These are phyloP conservation scores for Beauveria pseudobassiana DNA, from an alignment of 2,329 filamentous ascomycete genomes.

Conservation along the genomic window DNA sequence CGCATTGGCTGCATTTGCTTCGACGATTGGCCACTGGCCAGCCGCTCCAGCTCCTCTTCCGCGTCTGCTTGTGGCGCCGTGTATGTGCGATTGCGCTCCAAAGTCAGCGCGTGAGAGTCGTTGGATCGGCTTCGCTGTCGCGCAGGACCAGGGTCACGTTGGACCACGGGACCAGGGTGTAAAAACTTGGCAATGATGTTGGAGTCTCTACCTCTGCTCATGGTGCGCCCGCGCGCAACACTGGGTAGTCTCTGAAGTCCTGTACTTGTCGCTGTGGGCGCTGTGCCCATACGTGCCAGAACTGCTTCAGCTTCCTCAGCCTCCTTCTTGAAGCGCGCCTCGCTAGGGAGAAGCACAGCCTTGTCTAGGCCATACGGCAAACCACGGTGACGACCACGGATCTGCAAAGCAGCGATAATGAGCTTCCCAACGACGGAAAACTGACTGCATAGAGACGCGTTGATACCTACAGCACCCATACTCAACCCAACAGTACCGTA, in stretches of 20 bases:
- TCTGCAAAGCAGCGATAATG: constrained; percentile 61
- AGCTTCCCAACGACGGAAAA: constrained; percentile 69
- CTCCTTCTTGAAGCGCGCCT: constrained; percentile 47
- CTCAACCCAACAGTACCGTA: constrained; percentile 93
- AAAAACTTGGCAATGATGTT: constrained; percentile 40
- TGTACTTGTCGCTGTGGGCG: constrained; percentile 18
- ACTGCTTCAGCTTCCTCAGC: constrained; percentile 37
- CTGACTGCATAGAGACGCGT: constrained; percentile 75
- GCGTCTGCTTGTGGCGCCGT: constrained; percentile 22
- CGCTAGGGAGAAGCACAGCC: constrained; percentile 52
- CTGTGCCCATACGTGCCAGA: constrained; percentile 30
- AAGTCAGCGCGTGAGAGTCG: constrained; percentile 12
- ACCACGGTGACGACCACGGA: constrained; percentile 61
- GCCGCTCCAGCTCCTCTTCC: constrained; percentile 20
- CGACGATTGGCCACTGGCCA: constrained; percentile 19
- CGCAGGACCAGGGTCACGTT: constrained; percentile 21
- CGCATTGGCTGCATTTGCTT: constrained; percentile 20
- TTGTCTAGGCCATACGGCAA: constrained; percentile 59
- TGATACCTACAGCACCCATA: constrained; percentile 68
- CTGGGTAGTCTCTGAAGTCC: constrained; percentile 24
- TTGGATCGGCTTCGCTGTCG: constrained; percentile 23
- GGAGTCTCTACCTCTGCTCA: constrained; percentile 31
- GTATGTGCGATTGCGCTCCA: constrained; percentile 10
- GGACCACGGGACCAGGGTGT: constrained; percentile 39
- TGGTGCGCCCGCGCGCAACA: constrained; percentile 27